Evolutionary conservation across 805 yeast species (phyloP), one percentile per base, ranked within the genome.

Genomic region (Starmerella geochares): DNA sequence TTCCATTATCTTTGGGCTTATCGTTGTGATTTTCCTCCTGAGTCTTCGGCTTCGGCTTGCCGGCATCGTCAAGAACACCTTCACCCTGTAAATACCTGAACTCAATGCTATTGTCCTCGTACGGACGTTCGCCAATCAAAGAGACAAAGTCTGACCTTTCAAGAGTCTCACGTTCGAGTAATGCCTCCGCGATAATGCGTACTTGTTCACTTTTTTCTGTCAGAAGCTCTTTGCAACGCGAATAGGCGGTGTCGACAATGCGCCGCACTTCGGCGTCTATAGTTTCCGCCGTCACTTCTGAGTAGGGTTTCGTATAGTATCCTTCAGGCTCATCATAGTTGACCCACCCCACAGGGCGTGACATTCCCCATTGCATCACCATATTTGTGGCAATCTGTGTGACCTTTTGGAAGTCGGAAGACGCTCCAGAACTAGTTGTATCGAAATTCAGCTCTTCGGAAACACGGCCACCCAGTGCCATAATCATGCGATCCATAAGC

Each of bases 381-480:
- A 92, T 92, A 24, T 83, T 78, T 43, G 81, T 83, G 1, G 97
- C 97, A 77, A 92, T 86, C 51, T 79, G 79, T 0, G 97, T 90
- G 20, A 92, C 95, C 66, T 92, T 92, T 65, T 90, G 86, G 72
- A 92, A 88, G 66, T 92, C 99, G 62, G 92, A 96, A 20, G 87
- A 80, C 0, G 96, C 98, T 51, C 99, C 98, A 49, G 94, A 80
- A 6, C 97, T 88, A 9, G 92, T 94, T n/a, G 88, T 79, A 17
- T 78, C 75, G 63, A 92, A 92, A 64, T 90, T 87, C 44, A 92
- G 68, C 67, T 94, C 98, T 67, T 92, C 99, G 33, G 94, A 80
- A 17, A 92, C 96, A 60, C 99, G 77, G 17, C 99, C 99, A 36
- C 97, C 99, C 42, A 92, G 73, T 0, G 96, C 83, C 97, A 92